Conservation (phyloP, 805 yeast genomes). For the Yamadazyma kitorensis region DNA sequence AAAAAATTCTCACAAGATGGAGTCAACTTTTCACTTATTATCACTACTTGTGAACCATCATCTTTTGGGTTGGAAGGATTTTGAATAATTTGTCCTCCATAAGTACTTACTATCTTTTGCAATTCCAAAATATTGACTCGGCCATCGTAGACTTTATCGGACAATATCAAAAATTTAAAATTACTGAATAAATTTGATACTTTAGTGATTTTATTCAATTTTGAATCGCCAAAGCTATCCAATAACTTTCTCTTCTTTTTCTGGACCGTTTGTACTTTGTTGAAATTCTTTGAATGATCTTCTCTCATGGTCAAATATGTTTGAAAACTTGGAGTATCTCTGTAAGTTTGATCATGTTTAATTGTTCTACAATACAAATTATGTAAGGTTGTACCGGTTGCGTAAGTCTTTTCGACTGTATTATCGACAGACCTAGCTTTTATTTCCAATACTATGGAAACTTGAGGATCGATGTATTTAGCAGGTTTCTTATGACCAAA, state of each 20-base stretch:
- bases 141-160: constrained; percentile 23
- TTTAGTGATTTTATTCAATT: constrained; percentile 11
- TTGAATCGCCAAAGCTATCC: background rate
- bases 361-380: constrained; percentile 71
- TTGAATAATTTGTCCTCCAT: constrained; percentile 49
- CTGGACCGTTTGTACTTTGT: constrained; percentile 28
- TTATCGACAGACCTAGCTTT: constrained; percentile 73
- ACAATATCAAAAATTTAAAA: constrained; percentile 48
- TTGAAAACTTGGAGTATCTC: constrained; percentile 50
- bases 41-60: constrained; percentile 11
- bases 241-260: constrained; percentile 24
- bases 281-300: constrained; percentile 20
- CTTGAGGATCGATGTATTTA: constrained; percentile 76
- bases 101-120: constrained; percentile 31
- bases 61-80: background rate
- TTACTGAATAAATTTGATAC: constrained; percentile 38
- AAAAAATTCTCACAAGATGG: constrained; percentile 27
- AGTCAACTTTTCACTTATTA: constrained; percentile 24
- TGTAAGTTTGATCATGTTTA: constrained; percentile 65
- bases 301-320: constrained; percentile 47
- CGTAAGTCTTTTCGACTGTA: constrained; percentile 45
- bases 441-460: constrained; percentile 77
- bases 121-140: constrained; percentile 35
- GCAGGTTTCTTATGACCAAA: constrained; percentile 66
- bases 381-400: constrained; percentile 67